Evolutionary conservation across 2,329 filamentous ascomycete genomes (phyloP), one percentile per base, ranked within the genome.

Genomic region (Claviceps sp.): DNA sequence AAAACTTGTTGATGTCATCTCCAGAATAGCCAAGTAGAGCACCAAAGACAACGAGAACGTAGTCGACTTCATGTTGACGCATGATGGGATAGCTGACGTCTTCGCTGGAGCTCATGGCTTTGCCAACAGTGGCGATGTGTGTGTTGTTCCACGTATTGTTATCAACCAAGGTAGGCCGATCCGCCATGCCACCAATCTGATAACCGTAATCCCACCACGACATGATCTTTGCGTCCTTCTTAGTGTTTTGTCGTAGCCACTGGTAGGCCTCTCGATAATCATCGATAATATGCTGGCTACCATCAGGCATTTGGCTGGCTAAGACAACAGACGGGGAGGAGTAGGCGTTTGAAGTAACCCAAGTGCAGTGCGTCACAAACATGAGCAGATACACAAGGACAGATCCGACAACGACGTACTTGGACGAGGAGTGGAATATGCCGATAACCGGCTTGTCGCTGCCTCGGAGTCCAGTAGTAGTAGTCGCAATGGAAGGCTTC

Each of bases 91-190:
- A 98, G 72, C 89, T 95, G 69, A 97, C 90, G 69, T 98, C 94
- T 69, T 98, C 93, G 45, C 87, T 78, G 7, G 90, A 96, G 72
- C 86, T 93, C 93, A 98, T 97, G 43, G 93, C 93, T 74, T 98
- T 98, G 64, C 93, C 93, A 53, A 98, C 93, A 14, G 93, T 98
- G 50, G 93, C 93, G 70, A 98, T 98, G 68, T 98, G 93, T 7
- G 93, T 98, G 75, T 98, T 98, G 77, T 98, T 98, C 93, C 93
- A 98, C 2, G 93, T 98, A 74, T 98, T 98, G 77, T 98, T 98
- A 75, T 98, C 93, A 37, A 98, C 93, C 37, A 98, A 77, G 1
- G 93, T 98, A 37, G 93, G 93, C 51, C 93, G 82, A 68, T 98
- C 93, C 48, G 93, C 93, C 93, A 98, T 98, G 59, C 93, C 93